Evolutionary conservation across 495 filamentous ascomycete genomes (phyloP), one percentile per base, ranked within the genome.

Genomic region (Aspergillus conjunctus): DNA sequence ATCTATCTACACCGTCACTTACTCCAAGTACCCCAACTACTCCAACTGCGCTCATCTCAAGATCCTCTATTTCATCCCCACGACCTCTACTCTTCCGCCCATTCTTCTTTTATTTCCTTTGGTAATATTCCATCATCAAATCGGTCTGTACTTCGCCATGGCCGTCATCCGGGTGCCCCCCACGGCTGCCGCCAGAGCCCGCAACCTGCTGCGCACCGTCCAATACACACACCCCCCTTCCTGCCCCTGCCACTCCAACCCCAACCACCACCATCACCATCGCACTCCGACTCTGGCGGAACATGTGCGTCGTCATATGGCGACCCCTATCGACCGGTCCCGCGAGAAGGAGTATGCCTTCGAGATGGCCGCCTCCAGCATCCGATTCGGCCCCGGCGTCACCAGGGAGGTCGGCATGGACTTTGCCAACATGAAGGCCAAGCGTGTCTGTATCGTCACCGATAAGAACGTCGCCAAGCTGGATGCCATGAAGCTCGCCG

Each of bases 371-470:
- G 91, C 94, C 5, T 94, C 91, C 1, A 90, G 86, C 45, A 96
- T 98, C 68, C 88, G 95, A 15, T 98, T 97, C 66, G 94, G 94
- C 0, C 89, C 91, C 0, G 94, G 94, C 4, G 87, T 86, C n/a
- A 98, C 94, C 14, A 88, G 89, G 71, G 94, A 98, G 75, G 92
- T 98, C n/a, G 94, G 94, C 60, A 98, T 98, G 94, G 94, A 98
- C 73, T 88, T 98, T 66, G 84, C 84, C 74, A 98, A 98, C 70
- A 85, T 98, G 83, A 87, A 88, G 15, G 84, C 87, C 2, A 90
- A 90, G 76, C 85, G 86, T 32, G 93, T 98, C 37, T 89, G 90
- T 68, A 87, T 98, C 21, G 92, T 98, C 18, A 98, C 94, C 50
- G 94, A 98, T 69, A 70, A 72, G 49, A 96, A 83, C 37, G 90